Base-by-base conservation (phyloP, 371 early-diverging fungal species). In the Zopfochytrium polystomum region DNA sequence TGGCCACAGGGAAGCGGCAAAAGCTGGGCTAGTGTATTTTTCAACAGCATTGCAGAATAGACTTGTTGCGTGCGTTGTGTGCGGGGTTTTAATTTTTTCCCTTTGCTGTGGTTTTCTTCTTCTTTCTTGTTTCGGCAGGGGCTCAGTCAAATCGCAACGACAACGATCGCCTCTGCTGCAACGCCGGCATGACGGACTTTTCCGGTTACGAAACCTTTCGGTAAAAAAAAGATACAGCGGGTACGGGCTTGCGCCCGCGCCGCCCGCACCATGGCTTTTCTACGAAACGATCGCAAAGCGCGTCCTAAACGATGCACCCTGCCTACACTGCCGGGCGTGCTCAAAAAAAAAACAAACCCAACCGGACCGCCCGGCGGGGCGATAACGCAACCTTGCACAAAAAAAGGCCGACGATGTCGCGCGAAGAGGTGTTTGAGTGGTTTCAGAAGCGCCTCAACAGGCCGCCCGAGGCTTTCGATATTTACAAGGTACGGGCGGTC, bases 381-480 rank as follows among this genome's bases (percentile, higher is more conserved):
- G n/a, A 1, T 1, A 1, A 42, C 38, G 11, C 9, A 11, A 51
- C 11, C 9, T 2, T 0, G 26, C 29, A 0, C 25, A 20, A 7
- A 5, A 1, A 34, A 32, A 67, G 73, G 46, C 71, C 82, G 2
- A 74, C 60, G 22, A 76, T 80, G 79, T 60, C 65, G 18, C 52
- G 73, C 42, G 74, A 75, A 20, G 81, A 82, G 50, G 70, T 79
- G 13, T 49, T 73, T 30, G 72, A 70, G 18, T 82, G 83, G 83
- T 82, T 82, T 45, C 71, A 72, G 53, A 45, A 64, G 18, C 66
- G 75, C 33, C 63, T 82, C 11, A 71, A 71, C 49, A 54, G 79
- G 26, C 64, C 75, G 1, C 67, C 81, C 9, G 83, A 80, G 53
- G 75, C 77, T 0, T 67, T 54, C 35, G 83, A 82, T 58, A 45